A percentile compares a stretch with the other conserved stretches of the same genome.
Evolutionary conservation across 495 filamentous ascomycete genomes (phyloP).

Genomic region (Alectoria sarmentosa): DNA sequence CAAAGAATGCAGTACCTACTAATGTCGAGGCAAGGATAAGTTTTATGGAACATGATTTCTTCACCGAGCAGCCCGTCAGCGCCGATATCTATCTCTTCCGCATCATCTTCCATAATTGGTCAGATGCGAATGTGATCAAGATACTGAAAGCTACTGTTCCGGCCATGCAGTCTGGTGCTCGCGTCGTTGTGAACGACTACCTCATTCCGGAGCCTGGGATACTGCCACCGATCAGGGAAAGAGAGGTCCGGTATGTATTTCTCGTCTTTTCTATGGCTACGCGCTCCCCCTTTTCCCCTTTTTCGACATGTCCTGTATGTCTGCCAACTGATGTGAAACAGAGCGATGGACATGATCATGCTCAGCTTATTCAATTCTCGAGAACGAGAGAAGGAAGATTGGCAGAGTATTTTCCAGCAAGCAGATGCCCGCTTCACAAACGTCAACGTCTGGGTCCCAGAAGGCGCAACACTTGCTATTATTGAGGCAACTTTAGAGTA

Average conservation of each 20-base stretch:
- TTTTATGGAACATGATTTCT: conserved; percentile 46
- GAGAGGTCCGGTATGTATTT: conserved; percentile 32
- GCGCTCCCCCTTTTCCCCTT: background rate
- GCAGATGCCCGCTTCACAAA: conserved; percentile 35
- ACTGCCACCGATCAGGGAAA: conserved; percentile 43
- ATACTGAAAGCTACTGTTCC: conserved; percentile 37
- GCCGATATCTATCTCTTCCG: conserved; percentile 47
- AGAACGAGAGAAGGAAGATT: conserved; percentile 46
- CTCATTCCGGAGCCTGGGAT: conserved; percentile 39
- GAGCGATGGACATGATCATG: conserved; percentile 54
- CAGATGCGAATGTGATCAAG: conserved; percentile 34
- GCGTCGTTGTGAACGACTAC: conserved; percentile 47
- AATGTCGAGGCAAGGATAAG: conserved; percentile 34
- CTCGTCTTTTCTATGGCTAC: background rate
- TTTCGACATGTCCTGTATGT: no score
- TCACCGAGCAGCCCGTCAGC: conserved; percentile 36
- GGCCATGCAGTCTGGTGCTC: conserved; percentile 30
- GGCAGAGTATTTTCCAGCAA: conserved; percentile 39
- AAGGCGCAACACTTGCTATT: conserved; percentile 20
- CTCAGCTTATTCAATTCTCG: conserved; percentile 47
- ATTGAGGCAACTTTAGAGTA: conserved; percentile 20
- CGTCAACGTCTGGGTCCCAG: conserved; percentile 15
- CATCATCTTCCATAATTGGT: conserved; percentile 43
- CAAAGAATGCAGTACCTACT: conserved; percentile 30
- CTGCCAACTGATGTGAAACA: background rate